These are phyloP conservation scores for Daldinia sp. DNA, from an alignment of 2,329 filamentous ascomycete genomes.

Conservation along the genomic window DNA sequence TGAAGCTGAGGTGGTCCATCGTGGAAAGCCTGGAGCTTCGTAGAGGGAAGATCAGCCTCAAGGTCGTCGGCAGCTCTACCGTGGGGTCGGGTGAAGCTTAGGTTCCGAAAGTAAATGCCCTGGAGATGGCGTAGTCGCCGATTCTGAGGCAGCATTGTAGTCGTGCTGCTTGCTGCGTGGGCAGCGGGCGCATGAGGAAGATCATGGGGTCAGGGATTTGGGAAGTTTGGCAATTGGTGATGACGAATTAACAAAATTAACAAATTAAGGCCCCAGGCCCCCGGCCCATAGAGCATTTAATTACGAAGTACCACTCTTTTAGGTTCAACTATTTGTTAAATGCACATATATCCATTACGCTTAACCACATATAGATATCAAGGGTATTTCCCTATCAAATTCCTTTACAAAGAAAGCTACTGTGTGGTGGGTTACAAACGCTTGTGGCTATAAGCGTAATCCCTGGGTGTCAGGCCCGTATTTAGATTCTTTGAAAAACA, in stretches of 20 bases:
- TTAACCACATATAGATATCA: too few relatives aligned
- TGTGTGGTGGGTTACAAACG: too few relatives aligned
- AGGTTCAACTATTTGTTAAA: background rate
- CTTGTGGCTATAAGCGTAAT: too few relatives aligned
- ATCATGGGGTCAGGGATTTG: conserved; percentile 35
- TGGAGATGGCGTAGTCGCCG: conserved; percentile 89
- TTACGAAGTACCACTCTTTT: background rate
- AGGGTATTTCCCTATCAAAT: too few relatives aligned
- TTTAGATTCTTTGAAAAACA: too few relatives aligned
- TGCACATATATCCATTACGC: background rate
- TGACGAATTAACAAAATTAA: conserved; percentile 5
- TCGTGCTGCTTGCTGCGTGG: conserved; percentile 47
- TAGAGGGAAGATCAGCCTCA: conserved; percentile 75
- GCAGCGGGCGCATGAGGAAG: conserved; percentile 46
- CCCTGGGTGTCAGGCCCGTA: too few relatives aligned
- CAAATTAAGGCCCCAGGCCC: background rate
- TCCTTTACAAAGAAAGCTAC: too few relatives aligned
- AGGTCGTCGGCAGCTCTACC: conserved; percentile 82
- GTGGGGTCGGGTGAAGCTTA: conserved; percentile 72
- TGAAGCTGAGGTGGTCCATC: conserved; percentile 63
- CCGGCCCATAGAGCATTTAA: background rate
- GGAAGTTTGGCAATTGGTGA: conserved; percentile 1
- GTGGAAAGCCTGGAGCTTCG: conserved; percentile 69
- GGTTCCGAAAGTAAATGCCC: conserved; percentile 87
- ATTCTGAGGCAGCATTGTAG: conserved; percentile 74